These are phyloP conservation scores for Medicago ruthenica DNA, from an alignment of 306 rosid species.

Conservation along the genomic window DNA sequence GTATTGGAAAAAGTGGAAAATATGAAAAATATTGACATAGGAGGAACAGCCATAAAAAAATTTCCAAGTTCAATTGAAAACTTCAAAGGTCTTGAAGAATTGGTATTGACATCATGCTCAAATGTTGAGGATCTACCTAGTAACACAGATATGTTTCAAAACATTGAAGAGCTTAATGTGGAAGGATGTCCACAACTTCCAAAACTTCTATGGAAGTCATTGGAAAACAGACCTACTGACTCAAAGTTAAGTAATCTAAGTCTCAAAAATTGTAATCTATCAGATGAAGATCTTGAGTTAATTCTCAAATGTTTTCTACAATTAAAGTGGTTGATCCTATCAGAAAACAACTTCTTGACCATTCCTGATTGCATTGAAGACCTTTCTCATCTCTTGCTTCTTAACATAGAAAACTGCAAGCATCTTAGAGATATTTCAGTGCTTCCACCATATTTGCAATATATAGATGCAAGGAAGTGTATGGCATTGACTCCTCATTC, in stretches of 20 bases:
- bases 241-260: conserved; percentile 36
- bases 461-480: conserved; percentile 41
- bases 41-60: conserved; percentile 39
- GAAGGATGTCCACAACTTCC: conserved; percentile 38
- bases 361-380: conserved; percentile 46
- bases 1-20: conserved; percentile 35
- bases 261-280: conserved; percentile 39
- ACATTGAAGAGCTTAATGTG: conserved; percentile 21
- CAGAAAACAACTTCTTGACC: conserved; percentile 38
- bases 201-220: conserved; percentile 23
- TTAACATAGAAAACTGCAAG: conserved; percentile 34
- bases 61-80: conserved; percentile 42
- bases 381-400: conserved; percentile 33
- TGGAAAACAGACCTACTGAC: not conserved
- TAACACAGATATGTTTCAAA: conserved; percentile 30
- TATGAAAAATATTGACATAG: conserved; percentile 33
- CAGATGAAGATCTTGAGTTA: conserved; percentile 38
- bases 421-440: conserved; percentile 33
- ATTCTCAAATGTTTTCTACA: conserved; percentile 29
- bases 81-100: conserved; percentile 30
- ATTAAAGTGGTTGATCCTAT: conserved; percentile 40
- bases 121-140: conserved; percentile 40
- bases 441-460: conserved; percentile 39
- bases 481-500: conserved; percentile 30
- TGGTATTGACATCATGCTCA: conserved; percentile 31